These are phyloP conservation scores for Emmonsiellopsis sp. DNA, from an alignment of 2,329 filamentous ascomycete species.

Conservation along the genomic window DNA sequence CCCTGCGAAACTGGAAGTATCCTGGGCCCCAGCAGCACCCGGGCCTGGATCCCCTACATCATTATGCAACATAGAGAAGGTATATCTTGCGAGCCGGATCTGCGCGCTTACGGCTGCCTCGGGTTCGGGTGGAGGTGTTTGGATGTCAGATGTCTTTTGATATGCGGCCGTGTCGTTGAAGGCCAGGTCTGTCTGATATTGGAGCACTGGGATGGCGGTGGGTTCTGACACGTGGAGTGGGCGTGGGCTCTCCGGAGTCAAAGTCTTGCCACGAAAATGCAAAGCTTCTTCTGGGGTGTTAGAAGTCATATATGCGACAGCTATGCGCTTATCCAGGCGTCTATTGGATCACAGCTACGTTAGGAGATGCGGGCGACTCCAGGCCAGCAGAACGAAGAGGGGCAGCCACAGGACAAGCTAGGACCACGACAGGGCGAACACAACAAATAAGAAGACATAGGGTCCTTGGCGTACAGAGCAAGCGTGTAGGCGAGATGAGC, in stretches of 20 bases:
- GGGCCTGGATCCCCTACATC: conserved; percentile 4
- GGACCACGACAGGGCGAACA: not conserved
- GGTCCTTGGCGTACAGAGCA: conserved; percentile 8
- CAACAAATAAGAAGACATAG: not conserved
- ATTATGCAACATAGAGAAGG: conserved; percentile 8
- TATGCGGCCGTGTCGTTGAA: conserved; percentile 59
- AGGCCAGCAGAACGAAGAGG: not conserved
- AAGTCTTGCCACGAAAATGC: conserved; percentile 55
- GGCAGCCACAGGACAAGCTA: not conserved
- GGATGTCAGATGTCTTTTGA: conserved; percentile 31
- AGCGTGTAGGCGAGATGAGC: too few relatives aligned
- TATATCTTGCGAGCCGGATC: conserved; percentile 6
- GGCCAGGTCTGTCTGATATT: conserved; percentile 61
- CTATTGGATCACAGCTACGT: not conserved
- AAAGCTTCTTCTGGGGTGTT: conserved; percentile 38
- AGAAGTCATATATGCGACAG: conserved; percentile 42
- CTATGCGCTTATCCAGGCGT: not conserved
- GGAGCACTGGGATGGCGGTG: conserved; percentile 58
- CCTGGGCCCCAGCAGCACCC: conserved; percentile 7
- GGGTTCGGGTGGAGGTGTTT: conserved; percentile 11
- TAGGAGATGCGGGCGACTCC: not conserved
- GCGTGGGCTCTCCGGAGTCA: conserved; percentile 62
- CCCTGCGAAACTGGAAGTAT: conserved; percentile 25
- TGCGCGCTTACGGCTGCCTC: conserved; percentile 2
- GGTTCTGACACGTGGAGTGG: conserved; percentile 60